Base-by-base conservation (phyloP, 2,329 filamentous ascomycete genomes). In the Pseudocercospora macadamiae region DNA sequence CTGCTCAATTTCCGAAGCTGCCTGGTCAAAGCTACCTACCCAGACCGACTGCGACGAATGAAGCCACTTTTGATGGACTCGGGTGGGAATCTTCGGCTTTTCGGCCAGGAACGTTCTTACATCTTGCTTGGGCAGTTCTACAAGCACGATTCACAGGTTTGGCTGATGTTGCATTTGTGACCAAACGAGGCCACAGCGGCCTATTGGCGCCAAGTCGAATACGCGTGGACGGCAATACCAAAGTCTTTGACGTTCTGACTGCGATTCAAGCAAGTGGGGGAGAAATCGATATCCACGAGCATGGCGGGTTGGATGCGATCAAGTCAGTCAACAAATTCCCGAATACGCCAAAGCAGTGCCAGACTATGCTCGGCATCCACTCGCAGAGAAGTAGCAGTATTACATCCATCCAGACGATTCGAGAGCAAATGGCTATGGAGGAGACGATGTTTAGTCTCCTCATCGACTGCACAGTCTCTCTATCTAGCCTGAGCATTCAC, bases 401-500 rank as follows among this genome's bases (percentile, higher is more conserved):
- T 14, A 49, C 45, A 16, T 49, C 45, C 6, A 28, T 32, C 12
- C 28, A 19, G 25, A 25, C 12, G 14, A n/a, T 28, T 10, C 28
- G 19, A 25, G 45, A 49, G 23, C 45, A 49, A 14, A 49, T 21
- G 30, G 26, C 45, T 10, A n/a, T 19, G 6, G 45, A 49, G 26
- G 45, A 49, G n/a, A n/a, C 23, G 25, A 32, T 49, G 45, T 49
- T 49, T 25, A 28, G 23, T 28, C 45, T 49, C 21, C 12, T 49
- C 2, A 49, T 59, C 12, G 57, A 59, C 25, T 55, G 52, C 16
- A 59, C 52, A 12, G 36, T 59, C 21, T 59, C 57, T 3, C n/a
- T 51, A 4, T 55, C 57, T 3, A 39, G 57, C 12, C 23, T 59
- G 18, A 51, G 23, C 18, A 25, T 49, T 9, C 16, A 49, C 19